phyloP scores from a whole-genome alignment of 2,329 filamentous ascomycete species.

The Cladosporium cucumerinum region DNA sequence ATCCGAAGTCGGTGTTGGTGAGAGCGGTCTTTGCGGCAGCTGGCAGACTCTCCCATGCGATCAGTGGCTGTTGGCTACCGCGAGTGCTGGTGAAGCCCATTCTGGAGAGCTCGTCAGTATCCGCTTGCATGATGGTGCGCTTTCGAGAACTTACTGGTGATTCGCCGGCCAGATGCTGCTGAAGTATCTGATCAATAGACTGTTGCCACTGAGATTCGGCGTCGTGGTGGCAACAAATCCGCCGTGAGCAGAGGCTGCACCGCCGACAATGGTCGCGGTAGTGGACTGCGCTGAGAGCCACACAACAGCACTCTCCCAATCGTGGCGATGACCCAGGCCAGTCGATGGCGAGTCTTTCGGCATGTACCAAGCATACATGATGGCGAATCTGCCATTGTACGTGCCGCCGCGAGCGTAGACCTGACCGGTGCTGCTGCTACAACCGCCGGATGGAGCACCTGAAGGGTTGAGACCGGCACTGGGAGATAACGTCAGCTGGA shows the following conservation, averaged over 20 bases:
- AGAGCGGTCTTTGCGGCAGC: slow-evolving; percentile 42
- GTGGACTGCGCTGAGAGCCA: slow-evolving; percentile 46
- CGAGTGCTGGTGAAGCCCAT: slow-evolving; percentile 62
- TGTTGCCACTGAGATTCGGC: slow-evolving; percentile 43
- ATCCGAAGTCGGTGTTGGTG: slow-evolving; percentile 46
- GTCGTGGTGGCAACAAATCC: slow-evolving; percentile 44
- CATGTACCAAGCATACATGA: slow-evolving; percentile 55
- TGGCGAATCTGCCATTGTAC: slow-evolving; percentile 43
- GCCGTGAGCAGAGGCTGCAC: slow-evolving; percentile 54
- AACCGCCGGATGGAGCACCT: slow-evolving; percentile 40
- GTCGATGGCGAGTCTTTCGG: slow-evolving; percentile 47
- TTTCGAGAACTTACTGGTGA: slow-evolving; percentile 43
- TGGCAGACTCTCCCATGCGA: slow-evolving; percentile 51
- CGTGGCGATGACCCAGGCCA: slow-evolving; percentile 52
- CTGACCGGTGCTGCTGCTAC: slow-evolving; percentile 48
- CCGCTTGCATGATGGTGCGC: neutral
- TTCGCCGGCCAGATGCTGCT: slow-evolving; percentile 49
- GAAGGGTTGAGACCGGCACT: slow-evolving; percentile 45
- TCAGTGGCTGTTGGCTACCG: slow-evolving; percentile 52
- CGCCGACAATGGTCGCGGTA: slow-evolving; percentile 45
- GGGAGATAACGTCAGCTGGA: neutral
- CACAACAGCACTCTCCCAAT: slow-evolving; percentile 56
- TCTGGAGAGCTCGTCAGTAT: slow-evolving; percentile 48
- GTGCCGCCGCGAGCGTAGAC: slow-evolving; percentile 47
- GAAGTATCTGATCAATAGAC: slow-evolving; percentile 49